Base-by-base conservation (phyloP, 352 stramenopile genomes). In the Phytophthora niederhauseri region DNA sequence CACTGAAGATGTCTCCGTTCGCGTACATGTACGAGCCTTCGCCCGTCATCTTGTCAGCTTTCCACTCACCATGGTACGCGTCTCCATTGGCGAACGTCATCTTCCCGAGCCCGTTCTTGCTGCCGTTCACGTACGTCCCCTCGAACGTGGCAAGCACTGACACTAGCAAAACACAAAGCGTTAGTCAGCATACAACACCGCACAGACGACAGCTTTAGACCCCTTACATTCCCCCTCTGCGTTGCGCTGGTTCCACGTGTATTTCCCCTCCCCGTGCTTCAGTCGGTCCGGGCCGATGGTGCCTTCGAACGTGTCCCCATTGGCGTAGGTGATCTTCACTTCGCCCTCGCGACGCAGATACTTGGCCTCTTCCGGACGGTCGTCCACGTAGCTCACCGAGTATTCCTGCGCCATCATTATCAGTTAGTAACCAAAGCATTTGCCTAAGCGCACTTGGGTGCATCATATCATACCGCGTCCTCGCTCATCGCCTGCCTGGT, bases 51-150 rank as follows among this genome's bases (percentile, higher is more conserved):
- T 80, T 82, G 66, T 94, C 80, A 24, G 82, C 67, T 66, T 87
- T 83, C 92, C 92, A 98, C 64, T 97, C 86, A 51, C 93, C 93
- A 54, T 96, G 89, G 63, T 97, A 98, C 50, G 79, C 78, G 59
- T 98, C 91, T 28, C 91, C 93, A 55, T 96, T 97, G 2, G 91
- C 88, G 60, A 97, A 98, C 6, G 79, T 89, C 90, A 98, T 98
- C 68, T 96, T 96, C n/a, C 93, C 93, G 3, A 94, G 68, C 36
- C 93, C 93, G 17, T 87, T 77, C 75, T 94, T 95, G 69, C 77
- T 80, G 31, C 93, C 91, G 60, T 95, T 81, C 34, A 88, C 80
- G 67, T 98, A 98, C 14, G 77, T 76, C 51, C 94, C 94, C 64
- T 97, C 90, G 68, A 94, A 98, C 20, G 83, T 85, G 49, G 83